These are phyloP conservation scores for Albophoma yamanashiensis DNA, from an alignment of 2,329 filamentous ascomycete genomes.

Conservation along the genomic window DNA sequence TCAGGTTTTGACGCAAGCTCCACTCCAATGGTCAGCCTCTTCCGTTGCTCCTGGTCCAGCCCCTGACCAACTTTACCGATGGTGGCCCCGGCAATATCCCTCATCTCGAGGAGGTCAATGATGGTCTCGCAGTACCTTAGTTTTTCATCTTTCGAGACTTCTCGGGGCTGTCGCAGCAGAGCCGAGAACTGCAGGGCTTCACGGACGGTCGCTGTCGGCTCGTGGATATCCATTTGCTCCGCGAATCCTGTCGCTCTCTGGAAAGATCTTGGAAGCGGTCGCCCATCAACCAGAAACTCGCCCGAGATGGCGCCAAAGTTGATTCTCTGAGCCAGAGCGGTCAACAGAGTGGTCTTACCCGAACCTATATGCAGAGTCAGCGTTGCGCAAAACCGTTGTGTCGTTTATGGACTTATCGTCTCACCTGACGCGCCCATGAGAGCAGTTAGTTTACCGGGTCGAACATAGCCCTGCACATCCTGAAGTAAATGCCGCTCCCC, in stretches of 20 bases:
- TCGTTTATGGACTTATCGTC: background rate
- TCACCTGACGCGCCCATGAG: constrained; percentile 54
- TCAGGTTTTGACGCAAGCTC: constrained; percentile 47
- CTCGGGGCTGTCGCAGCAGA: constrained; percentile 47
- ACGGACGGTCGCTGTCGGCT: constrained; percentile 53
- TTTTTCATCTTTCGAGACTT: constrained; percentile 49
- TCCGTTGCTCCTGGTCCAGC: constrained; percentile 48
- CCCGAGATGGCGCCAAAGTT: constrained; percentile 69
- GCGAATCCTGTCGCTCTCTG: constrained; percentile 67
- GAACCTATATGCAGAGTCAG: constrained; percentile 20
- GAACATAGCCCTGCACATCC: constrained; percentile 74
- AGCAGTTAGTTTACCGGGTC: constrained; percentile 69
- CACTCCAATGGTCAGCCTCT: constrained; percentile 44
- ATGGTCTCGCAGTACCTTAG: constrained; percentile 58
- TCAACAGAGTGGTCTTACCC: constrained; percentile 67
- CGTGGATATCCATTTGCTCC: constrained; percentile 58
- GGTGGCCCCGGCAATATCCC: constrained; percentile 52
- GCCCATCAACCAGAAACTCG: constrained; percentile 70
- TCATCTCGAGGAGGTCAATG: constrained; percentile 58
- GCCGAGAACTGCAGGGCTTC: constrained; percentile 59
- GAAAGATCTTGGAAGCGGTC: constrained; percentile 61
- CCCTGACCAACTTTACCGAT: constrained; percentile 50
- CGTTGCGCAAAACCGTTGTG: background rate
- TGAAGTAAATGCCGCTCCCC: constrained; percentile 61
- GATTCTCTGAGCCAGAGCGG: constrained; percentile 63